Base-by-base conservation (phyloP, 2,329 filamentous ascomycete species). In the Diplodia intermedia region DNA sequence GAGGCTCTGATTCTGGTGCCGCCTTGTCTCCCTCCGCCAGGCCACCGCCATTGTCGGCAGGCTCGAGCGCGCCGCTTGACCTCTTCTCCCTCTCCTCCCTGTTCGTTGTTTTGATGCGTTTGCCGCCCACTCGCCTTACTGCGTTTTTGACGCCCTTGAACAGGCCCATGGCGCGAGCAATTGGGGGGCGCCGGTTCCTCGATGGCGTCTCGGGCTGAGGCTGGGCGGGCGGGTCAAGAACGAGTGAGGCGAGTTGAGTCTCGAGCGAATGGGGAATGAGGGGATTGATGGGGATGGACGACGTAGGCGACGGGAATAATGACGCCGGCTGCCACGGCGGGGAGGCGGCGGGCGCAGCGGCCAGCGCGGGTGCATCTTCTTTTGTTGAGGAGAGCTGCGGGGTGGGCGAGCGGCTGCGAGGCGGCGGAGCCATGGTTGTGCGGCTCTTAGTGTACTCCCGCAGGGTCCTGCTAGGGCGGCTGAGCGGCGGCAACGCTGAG, bases 401-500 rank as follows among this genome's bases (percentile, higher is more conserved):
- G 40, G 40, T 18, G 29, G 11, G 1, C 11, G 3, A 7, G 5
- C 4, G 15, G 26, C 18, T 43, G 23, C n/a, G 40, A n/a, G 8
- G 40, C 23, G 40, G 15, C n/a, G 18, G 60, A 63, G 60, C 60
- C 60, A 63, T 63, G 60, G 60, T 63, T 63, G 31, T 52, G 60
- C 60, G 60, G 60, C 43, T 52, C 47, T n/a, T 63, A 52, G 60
- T 63, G 47, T 52, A n/a, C 5, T 33, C 9, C 18, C 60, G 33
- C 43, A 62, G 57, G 40, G 57, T 49, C 57, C 26, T 14, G 29
- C 18, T 50, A 62, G 57, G n/a, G 31, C 38, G 20, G 55, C 47
- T 60, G 55, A 60, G 55, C 55, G 47, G 55, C 38, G 36, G 29
- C 43, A 29, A 49, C 56, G 40, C 56, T 33, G 31, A 53, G 7